Base-by-base conservation (phyloP, 495 filamentous ascomycete species). In the Aspergillus taichungensis region DNA sequence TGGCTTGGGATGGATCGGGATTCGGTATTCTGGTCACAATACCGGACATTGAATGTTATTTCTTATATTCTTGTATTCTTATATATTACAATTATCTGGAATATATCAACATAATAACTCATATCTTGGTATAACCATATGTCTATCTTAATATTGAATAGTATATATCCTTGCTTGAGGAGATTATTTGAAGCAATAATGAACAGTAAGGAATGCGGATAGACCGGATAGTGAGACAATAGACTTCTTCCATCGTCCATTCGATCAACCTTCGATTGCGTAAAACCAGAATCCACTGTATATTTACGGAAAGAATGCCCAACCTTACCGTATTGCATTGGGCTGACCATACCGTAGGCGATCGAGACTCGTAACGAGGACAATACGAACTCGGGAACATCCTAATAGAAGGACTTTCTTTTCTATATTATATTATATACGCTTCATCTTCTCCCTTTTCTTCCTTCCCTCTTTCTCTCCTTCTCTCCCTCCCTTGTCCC, bases 181-280 rank as follows among this genome's bases (percentile, higher is more conserved):
- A n/a, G n/a, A n/a, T n/a, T n/a, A n/a, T n/a, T n/a, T n/a, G n/a
- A n/a, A n/a, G n/a, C n/a, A n/a, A n/a, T n/a, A n/a, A n/a, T n/a
- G n/a, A n/a, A n/a, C n/a, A n/a, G n/a, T 24, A 24, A 24, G 18
- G 18, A 24, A 24, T 24, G 18, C 18, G 18, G 18, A 24, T 24
- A 24, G 18, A 24, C 18, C 18, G 18, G 18, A 40, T 12, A n/a
- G n/a, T n/a, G n/a, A n/a, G n/a, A n/a, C 13, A 35, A 50, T 58
- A 54, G 56, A 55, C 52, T 59, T 59, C 56, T 59, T 59, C 56
- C 49, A 55, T 55, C 41, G 42, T 40, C 49, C 42, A 48, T 59
- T 59, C 56, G 47, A 59, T 41, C 47, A 40, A 37, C 37, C 56
- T 55, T 59, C 56, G 43, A 55, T 53, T 51, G 51, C 51, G 49